Evolutionary conservation across 2,329 filamentous ascomycete species (phyloP).

Genomic region (Dothidotthia symphoricarpi): DNA sequence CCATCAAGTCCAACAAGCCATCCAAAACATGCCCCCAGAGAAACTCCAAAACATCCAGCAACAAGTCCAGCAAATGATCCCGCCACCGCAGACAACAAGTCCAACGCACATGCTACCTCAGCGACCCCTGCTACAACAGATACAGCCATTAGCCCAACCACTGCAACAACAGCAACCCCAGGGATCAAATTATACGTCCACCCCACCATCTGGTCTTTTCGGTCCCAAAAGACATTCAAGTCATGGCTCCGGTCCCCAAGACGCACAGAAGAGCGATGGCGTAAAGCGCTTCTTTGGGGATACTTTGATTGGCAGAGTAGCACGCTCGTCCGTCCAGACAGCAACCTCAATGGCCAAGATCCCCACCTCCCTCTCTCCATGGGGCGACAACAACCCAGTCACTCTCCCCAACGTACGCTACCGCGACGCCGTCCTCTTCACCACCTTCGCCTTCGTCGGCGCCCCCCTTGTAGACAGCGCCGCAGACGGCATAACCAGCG

Average conservation of each 20-base stretch:
- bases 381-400: conserved; percentile 44
- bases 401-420: conserved; percentile 43
- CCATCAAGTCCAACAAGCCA: conserved; percentile 31
- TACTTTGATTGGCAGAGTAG: conserved; percentile 39
- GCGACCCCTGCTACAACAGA: conserved; percentile 10
- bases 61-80: conserved; percentile 25
- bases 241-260: conserved; percentile 23
- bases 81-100: conserved; percentile 1
- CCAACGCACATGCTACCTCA: conserved; percentile 8
- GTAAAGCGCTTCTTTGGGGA: conserved; percentile 40
- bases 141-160: conserved; percentile 6
- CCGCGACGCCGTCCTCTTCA: conserved; percentile 41
- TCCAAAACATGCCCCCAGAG: conserved; percentile 33
- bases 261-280: conserved; percentile 29
- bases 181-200: conserved; percentile 21
- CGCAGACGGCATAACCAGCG: conserved; percentile 25
- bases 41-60: conserved; percentile 34
- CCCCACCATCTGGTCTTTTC: conserved; percentile 28
- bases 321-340: conserved; percentile 36
- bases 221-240: conserved; percentile 17
- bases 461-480: conserved; percentile 36
- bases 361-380: conserved; percentile 35
- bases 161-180: conserved; percentile 22
- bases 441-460: conserved; percentile 39
- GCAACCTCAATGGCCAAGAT: conserved; percentile 36